Percentiles rank a stretch among this genome's conserved stretches.
phyloP scores from a whole-genome alignment of 2,329 filamentous ascomycete genomes.

The Spiromastix sp. region DNA sequence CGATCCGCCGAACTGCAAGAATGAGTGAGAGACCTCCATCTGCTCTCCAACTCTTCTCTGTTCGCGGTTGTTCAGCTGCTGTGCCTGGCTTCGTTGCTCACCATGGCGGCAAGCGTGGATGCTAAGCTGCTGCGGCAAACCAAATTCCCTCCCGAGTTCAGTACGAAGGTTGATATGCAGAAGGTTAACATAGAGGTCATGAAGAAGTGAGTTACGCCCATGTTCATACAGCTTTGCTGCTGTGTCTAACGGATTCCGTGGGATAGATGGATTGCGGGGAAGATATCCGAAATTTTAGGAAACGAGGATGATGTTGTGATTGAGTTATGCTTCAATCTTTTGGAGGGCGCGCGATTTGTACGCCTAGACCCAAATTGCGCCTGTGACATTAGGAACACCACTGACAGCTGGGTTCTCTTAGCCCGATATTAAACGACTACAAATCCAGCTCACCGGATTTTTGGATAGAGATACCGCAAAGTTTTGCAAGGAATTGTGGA shows the following conservation, averaged over 20 bases:
- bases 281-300: slow-evolving; percentile 78
- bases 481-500: slow-evolving; percentile 94
- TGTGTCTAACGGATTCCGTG: too few species aligned
- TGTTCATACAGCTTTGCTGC: slow-evolving; percentile 12
- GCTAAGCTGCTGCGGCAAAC: slow-evolving; percentile 82
- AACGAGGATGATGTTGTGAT: slow-evolving; percentile 93
- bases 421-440: slow-evolving; percentile 92
- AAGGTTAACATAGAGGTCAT: slow-evolving; percentile 97
- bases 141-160: slow-evolving; percentile 90
- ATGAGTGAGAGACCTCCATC: too few species aligned
- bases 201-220: slow-evolving; percentile 64
- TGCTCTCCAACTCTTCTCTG: neutral
- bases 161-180: slow-evolving; percentile 88
- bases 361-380: too few species aligned
- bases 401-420: too few species aligned
- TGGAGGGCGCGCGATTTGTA: slow-evolving; percentile 69
- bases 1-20: too few species aligned
- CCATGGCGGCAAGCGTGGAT: slow-evolving; percentile 76
- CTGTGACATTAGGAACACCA: too few species aligned
- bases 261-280: slow-evolving; percentile 83
- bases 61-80: neutral
- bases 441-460: slow-evolving; percentile 91
- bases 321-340: slow-evolving; percentile 61
- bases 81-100: slow-evolving; percentile 12
- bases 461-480: slow-evolving; percentile 79